These are phyloP conservation scores for Delitschia confertaspora DNA, from an alignment of 495 filamentous ascomycete genomes.

Conservation along the genomic window DNA sequence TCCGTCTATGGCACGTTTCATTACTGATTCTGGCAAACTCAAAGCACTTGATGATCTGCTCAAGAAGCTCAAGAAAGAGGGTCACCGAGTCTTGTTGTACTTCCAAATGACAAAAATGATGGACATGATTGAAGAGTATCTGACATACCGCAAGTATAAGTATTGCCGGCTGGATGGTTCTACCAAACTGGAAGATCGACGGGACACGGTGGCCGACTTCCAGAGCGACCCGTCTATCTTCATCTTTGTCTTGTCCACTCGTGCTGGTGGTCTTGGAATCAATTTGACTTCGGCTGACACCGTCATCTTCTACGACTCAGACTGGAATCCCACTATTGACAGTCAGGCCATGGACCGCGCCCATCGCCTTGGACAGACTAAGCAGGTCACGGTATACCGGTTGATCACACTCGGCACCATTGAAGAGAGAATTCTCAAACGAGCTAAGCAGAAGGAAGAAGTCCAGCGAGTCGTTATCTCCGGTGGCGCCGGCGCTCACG, in stretches of 20 bases:
- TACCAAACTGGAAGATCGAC: conserved; percentile 94
- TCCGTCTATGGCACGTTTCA: conserved; percentile 97
- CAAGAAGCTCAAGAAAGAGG: conserved; percentile 76
- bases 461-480: conserved; percentile 98
- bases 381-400: conserved; percentile 93
- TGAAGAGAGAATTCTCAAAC: conserved; percentile 96
- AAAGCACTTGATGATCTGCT: conserved; percentile 84
- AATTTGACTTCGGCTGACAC: conserved; percentile 88
- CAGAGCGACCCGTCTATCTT: conserved; percentile 88
- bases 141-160: conserved; percentile 97
- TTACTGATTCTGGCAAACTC: conserved; percentile 94
- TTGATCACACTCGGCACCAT: conserved; percentile 96
- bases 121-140: conserved; percentile 96
- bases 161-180: conserved; percentile 95
- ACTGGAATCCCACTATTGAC: conserved; percentile 99
- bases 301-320: conserved; percentile 98
- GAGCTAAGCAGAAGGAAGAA: conserved; percentile 96
- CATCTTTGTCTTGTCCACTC: conserved; percentile 89
- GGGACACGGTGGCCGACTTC: conserved; percentile 96
- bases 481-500: conserved; percentile 69
- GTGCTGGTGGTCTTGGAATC: conserved; percentile 95
- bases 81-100: conserved; percentile 95
- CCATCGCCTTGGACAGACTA: conserved; percentile 92
- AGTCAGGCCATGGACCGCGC: conserved; percentile 98
- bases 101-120: conserved; percentile 99